Evolutionary conservation across 371 early-diverging fungal species (phyloP).

Genomic region (Haplosporangium sp.): DNA sequence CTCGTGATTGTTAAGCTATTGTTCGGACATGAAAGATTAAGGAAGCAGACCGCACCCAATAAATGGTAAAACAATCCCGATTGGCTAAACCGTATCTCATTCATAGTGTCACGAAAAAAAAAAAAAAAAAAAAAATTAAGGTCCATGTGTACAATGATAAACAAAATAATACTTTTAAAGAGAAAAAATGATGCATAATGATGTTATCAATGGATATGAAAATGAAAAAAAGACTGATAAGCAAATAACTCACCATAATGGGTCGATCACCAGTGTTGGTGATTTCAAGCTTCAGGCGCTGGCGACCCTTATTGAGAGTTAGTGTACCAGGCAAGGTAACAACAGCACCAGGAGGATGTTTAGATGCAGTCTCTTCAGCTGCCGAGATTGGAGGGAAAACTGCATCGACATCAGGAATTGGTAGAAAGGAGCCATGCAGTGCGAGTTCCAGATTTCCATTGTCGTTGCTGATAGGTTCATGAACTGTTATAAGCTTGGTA

Average conservation of each 20-base stretch:
- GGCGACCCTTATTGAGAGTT: conserved; percentile 76
- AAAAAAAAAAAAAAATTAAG: not conserved
- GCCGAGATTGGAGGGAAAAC: conserved; percentile 65
- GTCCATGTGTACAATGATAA: not conserved
- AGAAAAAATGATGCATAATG: too few relatives aligned
- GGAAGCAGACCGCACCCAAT: not conserved
- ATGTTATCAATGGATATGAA: too few relatives aligned
- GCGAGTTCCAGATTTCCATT: conserved; percentile 87
- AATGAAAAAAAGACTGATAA: not conserved
- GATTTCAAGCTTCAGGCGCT: conserved; percentile 75
- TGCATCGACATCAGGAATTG: conserved; percentile 73
- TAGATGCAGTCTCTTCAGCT: conserved; percentile 36
- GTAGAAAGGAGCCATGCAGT: conserved; percentile 86
- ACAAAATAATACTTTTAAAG: not conserved
- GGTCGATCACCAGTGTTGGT: conserved; percentile 94
- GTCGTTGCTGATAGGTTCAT: conserved; percentile 85
- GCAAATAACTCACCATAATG: conserved; percentile 70
- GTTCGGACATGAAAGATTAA: not conserved
- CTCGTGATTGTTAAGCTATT: conserved; percentile 10
- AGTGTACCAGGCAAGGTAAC: conserved; percentile 73
- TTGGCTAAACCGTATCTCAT: not conserved
- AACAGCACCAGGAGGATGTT: conserved; percentile 74
- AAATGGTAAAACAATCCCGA: conserved; percentile 1
- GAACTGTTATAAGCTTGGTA: conserved; percentile 91
- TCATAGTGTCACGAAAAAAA: not conserved